These are phyloP conservation scores for Blastocladiella britannica DNA, from an alignment of 192 early-diverging fungal species.

Conservation along the genomic window DNA sequence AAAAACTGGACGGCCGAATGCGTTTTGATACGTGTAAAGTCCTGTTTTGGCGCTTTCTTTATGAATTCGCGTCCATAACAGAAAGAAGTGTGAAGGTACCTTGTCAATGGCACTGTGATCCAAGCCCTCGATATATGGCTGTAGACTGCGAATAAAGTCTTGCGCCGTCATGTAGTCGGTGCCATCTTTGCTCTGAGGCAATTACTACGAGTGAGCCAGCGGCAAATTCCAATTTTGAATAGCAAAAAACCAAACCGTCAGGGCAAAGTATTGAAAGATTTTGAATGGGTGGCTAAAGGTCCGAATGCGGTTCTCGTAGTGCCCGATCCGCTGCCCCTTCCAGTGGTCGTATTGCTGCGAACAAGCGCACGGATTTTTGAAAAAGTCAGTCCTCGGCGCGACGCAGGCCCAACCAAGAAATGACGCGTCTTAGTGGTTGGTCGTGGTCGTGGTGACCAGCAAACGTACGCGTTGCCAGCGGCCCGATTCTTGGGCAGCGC, in stretches of 20 bases:
- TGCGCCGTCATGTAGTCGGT: slow-evolving; percentile 16
- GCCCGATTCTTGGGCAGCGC: too few relatives aligned
- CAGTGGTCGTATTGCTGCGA: not conserved
- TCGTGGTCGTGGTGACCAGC: not conserved
- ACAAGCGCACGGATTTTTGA: not conserved
- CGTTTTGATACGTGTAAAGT: not conserved
- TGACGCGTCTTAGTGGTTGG: not conserved
- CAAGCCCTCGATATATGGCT: slow-evolving; percentile 13
- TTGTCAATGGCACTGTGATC: too few relatives aligned
- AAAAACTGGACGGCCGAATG: slow-evolving; percentile 16
- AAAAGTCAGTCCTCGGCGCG: too few relatives aligned
- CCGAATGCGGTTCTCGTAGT: not conserved
- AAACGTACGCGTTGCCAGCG: too few relatives aligned
- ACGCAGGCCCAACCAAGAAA: too few relatives aligned
- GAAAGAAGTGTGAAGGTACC: too few relatives aligned
- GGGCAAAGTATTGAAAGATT: slow-evolving; percentile 13
- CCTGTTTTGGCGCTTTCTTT: too few relatives aligned
- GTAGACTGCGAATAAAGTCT: slow-evolving; percentile 16
- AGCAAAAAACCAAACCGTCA: slow-evolving; percentile 4
- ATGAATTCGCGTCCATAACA: too few relatives aligned
- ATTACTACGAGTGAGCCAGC: not conserved
- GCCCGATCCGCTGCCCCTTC: not conserved
- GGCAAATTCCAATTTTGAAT: too few relatives aligned
- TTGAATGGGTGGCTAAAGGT: not conserved
- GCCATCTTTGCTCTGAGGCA: slow-evolving; percentile 10